A percentile compares a stretch with the other conserved stretches of the same genome.
These are phyloP conservation scores for Lyophyllum atratum DNA, from an alignment of 768 basidiomycete species.

Conservation along the genomic window DNA sequence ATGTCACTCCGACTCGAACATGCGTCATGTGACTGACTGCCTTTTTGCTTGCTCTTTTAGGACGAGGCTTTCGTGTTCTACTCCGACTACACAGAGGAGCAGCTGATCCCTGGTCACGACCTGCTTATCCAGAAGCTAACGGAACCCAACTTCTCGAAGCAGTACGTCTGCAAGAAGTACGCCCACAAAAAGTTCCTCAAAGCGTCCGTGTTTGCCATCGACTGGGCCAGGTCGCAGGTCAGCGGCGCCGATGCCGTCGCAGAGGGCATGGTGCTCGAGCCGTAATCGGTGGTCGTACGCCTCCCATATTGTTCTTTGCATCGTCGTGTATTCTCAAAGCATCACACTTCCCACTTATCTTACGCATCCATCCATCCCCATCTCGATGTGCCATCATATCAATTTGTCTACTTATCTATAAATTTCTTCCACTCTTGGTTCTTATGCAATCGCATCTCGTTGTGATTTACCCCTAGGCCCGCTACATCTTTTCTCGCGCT, in stretches of 20 bases:
- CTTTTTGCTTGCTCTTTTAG: constrained; percentile 41
- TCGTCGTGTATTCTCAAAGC: constrained; percentile 19
- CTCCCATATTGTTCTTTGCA: constrained; percentile 17
- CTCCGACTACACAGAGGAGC: constrained; percentile 88
- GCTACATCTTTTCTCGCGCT: constrained; percentile 18
- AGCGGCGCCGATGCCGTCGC: constrained; percentile 32
- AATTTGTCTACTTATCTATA: constrained; percentile 21
- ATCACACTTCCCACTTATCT: constrained; percentile 12
- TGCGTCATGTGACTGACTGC: constrained; percentile 40
- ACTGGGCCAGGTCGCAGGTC: constrained; percentile 65
- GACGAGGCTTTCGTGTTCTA: constrained; percentile 90
- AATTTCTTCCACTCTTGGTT: constrained; percentile 15
- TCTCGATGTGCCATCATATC: constrained; percentile 23
- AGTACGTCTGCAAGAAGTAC: constrained; percentile 95
- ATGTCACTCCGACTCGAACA: constrained; percentile 13
- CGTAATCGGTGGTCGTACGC: constrained; percentile 30
- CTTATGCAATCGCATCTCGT: constrained; percentile 20
- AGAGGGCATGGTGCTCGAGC: constrained; percentile 49
- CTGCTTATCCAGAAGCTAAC: constrained; percentile 83
- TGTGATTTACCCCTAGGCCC: constrained; percentile 12
- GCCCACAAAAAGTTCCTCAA: constrained; percentile 97
- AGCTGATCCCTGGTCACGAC: constrained; percentile 78
- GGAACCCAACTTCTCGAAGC: constrained; percentile 76
- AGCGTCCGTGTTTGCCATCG: constrained; percentile 76
- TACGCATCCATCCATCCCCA: constrained; percentile 15